Evolutionary conservation across 1,139 yeast genomes (phyloP), one percentile per base, ranked within the genome.

Genomic region (Scheffersomyces illinoinensis): DNA sequence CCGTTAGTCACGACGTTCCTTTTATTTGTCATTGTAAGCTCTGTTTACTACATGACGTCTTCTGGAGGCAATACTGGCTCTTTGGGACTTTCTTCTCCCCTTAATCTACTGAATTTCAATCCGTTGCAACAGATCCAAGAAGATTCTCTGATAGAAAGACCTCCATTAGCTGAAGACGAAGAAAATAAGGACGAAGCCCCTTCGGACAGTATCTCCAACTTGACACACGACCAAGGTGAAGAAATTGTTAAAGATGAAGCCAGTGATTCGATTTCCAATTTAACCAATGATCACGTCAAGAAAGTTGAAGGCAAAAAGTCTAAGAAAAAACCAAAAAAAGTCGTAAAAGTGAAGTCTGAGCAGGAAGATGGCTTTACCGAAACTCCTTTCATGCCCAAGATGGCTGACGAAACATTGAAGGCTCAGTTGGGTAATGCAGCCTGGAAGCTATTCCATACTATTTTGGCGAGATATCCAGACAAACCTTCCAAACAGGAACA

Each of bases 401-500:
- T 93, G 96, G 90, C 89, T 50, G 70, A 79, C 72, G 79, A 81
- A 71, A 78, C 88, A 0, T 72, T 84, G 57, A 85, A 84, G 65
- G 92, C 91, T 0, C 90, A 89, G 66, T 79, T 90, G 18, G 99
- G 99, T 0, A 83, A 91, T 59, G 90, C 98, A 0, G 88, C 97
- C 0, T 95, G 99, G 99, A 90, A 73, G 62, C 70, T 81, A 39
- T 86, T 95, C 71, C 99, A 95, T 74, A 95, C 98, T 0, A 88
- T 93, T 47, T 79, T 95, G 56, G 97, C 98, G 1, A 82, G 97
- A 68, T 95, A 90, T 69, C 98, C 99, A 0, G 97, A 91, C 55
- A 77, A 77, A 43, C 99, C 99, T 18, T 75, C 87, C 0, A 66
- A 69, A 5, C 84, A 80, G 53, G 93, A 93, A 68, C 82, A 87